Evolutionary conservation across 345 rosid species (phyloP).

Genomic region (Hibiscus tridactylites): DNA sequence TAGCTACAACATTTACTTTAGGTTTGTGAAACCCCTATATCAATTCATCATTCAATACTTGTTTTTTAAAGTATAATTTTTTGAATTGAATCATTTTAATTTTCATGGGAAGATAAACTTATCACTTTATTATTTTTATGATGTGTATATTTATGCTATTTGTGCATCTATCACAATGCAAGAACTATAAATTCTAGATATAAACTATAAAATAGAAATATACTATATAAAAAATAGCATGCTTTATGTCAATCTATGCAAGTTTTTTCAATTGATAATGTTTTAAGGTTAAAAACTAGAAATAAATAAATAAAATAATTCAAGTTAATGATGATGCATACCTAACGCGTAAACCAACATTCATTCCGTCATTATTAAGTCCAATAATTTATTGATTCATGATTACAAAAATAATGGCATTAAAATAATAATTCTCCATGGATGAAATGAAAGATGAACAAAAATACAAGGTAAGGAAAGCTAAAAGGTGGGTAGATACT

Average conservation of each 20-base stretch:
- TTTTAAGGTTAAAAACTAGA: neutral
- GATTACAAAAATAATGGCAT: neutral
- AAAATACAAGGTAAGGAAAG: neutral
- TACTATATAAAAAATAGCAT: neutral
- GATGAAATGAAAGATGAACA: neutral
- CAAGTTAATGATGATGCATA: neutral
- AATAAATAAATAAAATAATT: neutral
- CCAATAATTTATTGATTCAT: conserved; percentile 2
- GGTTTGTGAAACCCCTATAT: too few relatives aligned
- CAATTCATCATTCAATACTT: too few relatives aligned
- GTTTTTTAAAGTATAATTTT: too few relatives aligned
- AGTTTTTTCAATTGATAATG: neutral
- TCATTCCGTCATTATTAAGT: neutral
- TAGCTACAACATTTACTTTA: too few relatives aligned
- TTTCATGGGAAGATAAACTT: too few relatives aligned
- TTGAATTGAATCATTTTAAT: too few relatives aligned
- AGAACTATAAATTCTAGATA: too few relatives aligned
- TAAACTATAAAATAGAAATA: too few relatives aligned
- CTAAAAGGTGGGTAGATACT: neutral
- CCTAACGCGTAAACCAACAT: neutral
- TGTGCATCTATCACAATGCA: too few relatives aligned
- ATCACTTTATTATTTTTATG: too few relatives aligned
- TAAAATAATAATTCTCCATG: neutral
- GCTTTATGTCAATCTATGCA: neutral
- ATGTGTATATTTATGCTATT: too few relatives aligned